Evolutionary conservation across 192 early-diverging fungal genomes (phyloP).

Genomic region (Umbelopsis ramanniana): DNA sequence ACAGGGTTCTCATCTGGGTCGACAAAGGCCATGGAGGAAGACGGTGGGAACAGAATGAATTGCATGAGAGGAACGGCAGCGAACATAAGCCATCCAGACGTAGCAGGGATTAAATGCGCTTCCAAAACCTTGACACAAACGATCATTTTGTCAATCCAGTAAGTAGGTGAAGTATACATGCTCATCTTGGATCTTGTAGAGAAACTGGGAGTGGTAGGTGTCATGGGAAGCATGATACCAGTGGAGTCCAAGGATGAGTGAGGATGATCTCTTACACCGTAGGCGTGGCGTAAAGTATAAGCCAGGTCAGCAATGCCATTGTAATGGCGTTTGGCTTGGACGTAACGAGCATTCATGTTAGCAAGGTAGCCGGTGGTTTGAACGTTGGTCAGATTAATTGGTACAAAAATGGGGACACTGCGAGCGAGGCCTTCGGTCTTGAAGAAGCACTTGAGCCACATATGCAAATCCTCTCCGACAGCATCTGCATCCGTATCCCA

Average conservation of each 20-base stretch:
- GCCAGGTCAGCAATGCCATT: constrained; percentile 76
- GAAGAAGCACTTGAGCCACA: constrained; percentile 83
- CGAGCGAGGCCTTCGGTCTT: constrained; percentile 68
- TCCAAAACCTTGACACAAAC: constrained; percentile 50
- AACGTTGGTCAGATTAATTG: constrained; percentile 67
- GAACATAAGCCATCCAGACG: constrained; percentile 62
- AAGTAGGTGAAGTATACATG: constrained; percentile 33
- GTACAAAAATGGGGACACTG: constrained; percentile 71
- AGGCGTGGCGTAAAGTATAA: constrained; percentile 51
- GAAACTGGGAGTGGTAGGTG: constrained; percentile 1
- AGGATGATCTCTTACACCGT: constrained; percentile 17
- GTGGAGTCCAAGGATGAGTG: constrained; percentile 5
- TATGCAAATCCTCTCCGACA: constrained; percentile 86
- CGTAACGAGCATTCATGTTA: constrained; percentile 63
- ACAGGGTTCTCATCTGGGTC: constrained; percentile 46
- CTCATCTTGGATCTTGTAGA: constrained; percentile 16
- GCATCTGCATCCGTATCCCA: constrained; percentile 81
- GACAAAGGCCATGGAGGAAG: constrained; percentile 29
- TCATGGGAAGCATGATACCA: constrained; percentile 10
- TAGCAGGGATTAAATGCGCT: constrained; percentile 53
- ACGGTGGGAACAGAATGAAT: constrained; percentile 44
- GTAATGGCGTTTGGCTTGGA: constrained; percentile 74
- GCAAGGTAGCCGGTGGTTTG: constrained; percentile 55
- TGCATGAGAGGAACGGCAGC: constrained; percentile 54
- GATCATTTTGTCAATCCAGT: constrained; percentile 43